Conservation (phyloP, 2,329 filamentous ascomycete genomes). For the Aspergillus quadricinctus region DNA sequence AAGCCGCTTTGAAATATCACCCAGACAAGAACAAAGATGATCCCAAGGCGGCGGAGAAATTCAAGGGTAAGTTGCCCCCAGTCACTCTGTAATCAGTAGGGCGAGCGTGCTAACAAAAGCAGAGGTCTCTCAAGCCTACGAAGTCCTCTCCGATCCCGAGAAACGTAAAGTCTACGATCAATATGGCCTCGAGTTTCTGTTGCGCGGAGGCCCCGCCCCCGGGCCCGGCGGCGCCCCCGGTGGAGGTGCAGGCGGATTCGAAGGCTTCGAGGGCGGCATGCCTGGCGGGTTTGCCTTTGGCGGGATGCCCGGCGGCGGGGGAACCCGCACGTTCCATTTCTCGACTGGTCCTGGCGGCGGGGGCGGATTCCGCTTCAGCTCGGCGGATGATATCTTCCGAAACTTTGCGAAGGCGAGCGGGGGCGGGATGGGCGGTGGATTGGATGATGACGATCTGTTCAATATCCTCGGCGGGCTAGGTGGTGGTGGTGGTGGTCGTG, state of each 20-base stretch:
- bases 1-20: slow-evolving; percentile 85
- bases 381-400: slow-evolving; percentile 77
- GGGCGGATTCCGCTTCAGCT: slow-evolving; percentile 76
- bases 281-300: slow-evolving; percentile 50
- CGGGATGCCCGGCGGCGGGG: slow-evolving; percentile 50
- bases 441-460: slow-evolving; percentile 57
- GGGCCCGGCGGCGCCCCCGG: slow-evolving; percentile 56
- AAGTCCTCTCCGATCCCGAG: slow-evolving; percentile 94
- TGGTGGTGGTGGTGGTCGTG: slow-evolving; percentile 38
- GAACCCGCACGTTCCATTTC: slow-evolving; percentile 45
- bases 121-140: slow-evolving; percentile 95
- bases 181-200: slow-evolving; percentile 87
- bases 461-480: slow-evolving; percentile 39
- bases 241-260: slow-evolving; percentile 51
- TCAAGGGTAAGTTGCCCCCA: slow-evolving; percentile 63
- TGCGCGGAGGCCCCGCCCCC: slow-evolving; percentile 70
- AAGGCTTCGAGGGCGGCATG: slow-evolving; percentile 55
- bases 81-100: not conserved
- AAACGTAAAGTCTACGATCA: slow-evolving; percentile 95
- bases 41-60: slow-evolving; percentile 79
- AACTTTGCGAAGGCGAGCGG: slow-evolving; percentile 67
- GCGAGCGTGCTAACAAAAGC: not conserved
- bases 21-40: slow-evolving; percentile 98
- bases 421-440: slow-evolving; percentile 46
- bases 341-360: slow-evolving; percentile 50